Percentiles rank a stretch among this genome's conserved stretches.
phyloP scores from a whole-genome alignment of 2,329 filamentous ascomycete genomes.

The Trichoderma simmonsii region DNA sequence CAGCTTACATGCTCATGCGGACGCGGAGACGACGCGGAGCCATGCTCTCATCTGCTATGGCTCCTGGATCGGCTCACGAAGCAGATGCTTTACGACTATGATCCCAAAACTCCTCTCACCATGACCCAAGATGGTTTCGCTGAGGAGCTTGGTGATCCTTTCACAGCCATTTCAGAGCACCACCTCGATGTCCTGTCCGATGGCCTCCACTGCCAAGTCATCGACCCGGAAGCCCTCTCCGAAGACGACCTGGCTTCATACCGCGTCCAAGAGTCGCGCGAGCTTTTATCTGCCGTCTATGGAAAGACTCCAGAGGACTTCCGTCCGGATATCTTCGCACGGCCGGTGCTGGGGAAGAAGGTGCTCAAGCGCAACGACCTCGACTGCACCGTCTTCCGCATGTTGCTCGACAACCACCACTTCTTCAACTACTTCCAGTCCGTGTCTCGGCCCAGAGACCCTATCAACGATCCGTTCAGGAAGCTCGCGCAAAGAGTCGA shows the following conservation, averaged over 20 bases:
- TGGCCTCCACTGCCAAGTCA: conserved; percentile 48
- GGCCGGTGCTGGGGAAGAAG: conserved; percentile 30
- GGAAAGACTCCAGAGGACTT: conserved; percentile 39
- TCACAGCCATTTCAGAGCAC: conserved; percentile 47
- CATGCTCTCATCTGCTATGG: conserved; percentile 54
- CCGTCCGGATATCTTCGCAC: conserved; percentile 45
- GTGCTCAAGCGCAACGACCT: conserved; percentile 45
- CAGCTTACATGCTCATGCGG: conserved; percentile 47
- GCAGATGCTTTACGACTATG: conserved; percentile 43
- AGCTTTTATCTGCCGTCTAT: conserved; percentile 49
- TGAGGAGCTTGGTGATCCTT: conserved; percentile 47
- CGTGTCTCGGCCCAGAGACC: conserved; percentile 43
- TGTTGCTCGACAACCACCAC: conserved; percentile 52
- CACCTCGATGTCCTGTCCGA: conserved; percentile 52
- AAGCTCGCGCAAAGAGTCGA: conserved; percentile 47
- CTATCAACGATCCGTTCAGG: conserved; percentile 46
- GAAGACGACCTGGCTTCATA: conserved; percentile 32
- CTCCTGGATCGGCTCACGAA: conserved; percentile 52
- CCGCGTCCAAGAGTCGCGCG: conserved; percentile 48
- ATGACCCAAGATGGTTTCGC: conserved; percentile 44
- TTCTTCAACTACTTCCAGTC: conserved; percentile 54
- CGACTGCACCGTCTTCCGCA: conserved; percentile 50
- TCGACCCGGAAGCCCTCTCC: conserved; percentile 31
- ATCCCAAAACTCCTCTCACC: conserved; percentile 38
- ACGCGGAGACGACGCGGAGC: conserved; percentile 27